Evolutionary conservation across 768 basidiomycete species (phyloP).

Genomic region (Hypholoma sublateritium): DNA sequence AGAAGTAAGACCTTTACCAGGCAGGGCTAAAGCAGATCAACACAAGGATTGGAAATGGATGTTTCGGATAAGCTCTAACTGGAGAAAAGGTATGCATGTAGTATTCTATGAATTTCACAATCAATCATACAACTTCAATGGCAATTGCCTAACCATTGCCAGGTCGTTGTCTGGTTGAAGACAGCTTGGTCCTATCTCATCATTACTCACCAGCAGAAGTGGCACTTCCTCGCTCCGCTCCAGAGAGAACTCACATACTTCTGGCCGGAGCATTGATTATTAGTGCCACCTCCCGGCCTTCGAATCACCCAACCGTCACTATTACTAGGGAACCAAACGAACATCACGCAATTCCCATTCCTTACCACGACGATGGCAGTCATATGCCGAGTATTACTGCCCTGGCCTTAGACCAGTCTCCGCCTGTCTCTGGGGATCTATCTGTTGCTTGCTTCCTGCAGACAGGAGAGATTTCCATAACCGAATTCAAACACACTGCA

Average conservation of each 20-base stretch:
- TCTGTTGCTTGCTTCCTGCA: constrained; percentile 64
- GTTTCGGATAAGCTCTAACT: constrained; percentile 83
- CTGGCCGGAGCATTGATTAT: constrained; percentile 63
- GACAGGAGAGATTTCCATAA: constrained; percentile 66
- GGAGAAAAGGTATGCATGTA: constrained; percentile 62
- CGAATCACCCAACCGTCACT: constrained; percentile 33
- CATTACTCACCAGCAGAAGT: constrained; percentile 3
- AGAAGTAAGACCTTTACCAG: constrained; percentile 59
- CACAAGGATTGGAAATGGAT: constrained; percentile 80
- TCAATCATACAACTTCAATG: neutral
- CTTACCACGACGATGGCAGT: constrained; percentile 32
- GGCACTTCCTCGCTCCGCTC: neutral
- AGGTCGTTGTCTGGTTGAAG: constrained; percentile 67
- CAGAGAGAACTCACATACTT: constrained; percentile 39
- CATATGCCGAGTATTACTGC: constrained; percentile 51
- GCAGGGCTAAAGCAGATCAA: constrained; percentile 39
- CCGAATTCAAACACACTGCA: constrained; percentile 48
- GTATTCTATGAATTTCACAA: constrained; percentile 12
- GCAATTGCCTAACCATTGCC: constrained; percentile 7
- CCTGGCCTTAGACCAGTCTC: constrained; percentile 75
- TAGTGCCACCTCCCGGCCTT: constrained; percentile 47
- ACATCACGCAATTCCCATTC: constrained; percentile 38
- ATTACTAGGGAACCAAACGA: constrained; percentile 34
- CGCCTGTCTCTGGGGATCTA: constrained; percentile 39
- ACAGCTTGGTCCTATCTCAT: constrained; percentile 12